A percentile compares a stretch with the other conserved stretches of the same genome.
phyloP scores from a whole-genome alignment of 108 stramenopile genomes.

The Nitzschia sp. region DNA sequence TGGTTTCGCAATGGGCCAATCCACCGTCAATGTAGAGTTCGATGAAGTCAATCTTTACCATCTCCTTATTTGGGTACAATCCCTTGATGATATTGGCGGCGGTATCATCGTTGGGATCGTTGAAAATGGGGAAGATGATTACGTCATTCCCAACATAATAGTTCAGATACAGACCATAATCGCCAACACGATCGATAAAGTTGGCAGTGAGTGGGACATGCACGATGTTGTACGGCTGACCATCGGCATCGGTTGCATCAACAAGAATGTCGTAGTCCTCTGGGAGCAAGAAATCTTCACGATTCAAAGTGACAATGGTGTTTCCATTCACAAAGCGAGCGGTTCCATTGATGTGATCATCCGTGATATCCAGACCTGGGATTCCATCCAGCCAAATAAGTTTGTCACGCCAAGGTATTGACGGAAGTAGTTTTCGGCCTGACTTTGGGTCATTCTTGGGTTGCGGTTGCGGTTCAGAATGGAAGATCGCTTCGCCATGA shows the following conservation, averaged over 20 bases:
- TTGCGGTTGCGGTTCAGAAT: constrained; percentile 51
- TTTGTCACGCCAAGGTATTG: constrained; percentile 46
- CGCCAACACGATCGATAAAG: constrained; percentile 14
- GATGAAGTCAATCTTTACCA: constrained; percentile 13
- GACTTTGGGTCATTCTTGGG: constrained; percentile 32
- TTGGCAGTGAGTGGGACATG: constrained; percentile 37
- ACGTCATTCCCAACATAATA: constrained; percentile 51
- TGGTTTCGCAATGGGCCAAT: constrained; percentile 44
- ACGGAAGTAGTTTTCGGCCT: constrained; percentile 44
- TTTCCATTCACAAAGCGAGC: constrained; percentile 45
- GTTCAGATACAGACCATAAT: constrained; percentile 44
- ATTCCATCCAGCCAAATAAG: constrained; percentile 48
- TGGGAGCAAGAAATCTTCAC: constrained; percentile 26
- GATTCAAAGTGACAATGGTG: constrained; percentile 41
- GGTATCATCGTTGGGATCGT: constrained; percentile 39
- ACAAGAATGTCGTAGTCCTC: constrained; percentile 34
- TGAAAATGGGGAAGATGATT: constrained; percentile 40
- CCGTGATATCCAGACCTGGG: constrained; percentile 39
- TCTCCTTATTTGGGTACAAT: constrained; percentile 23
- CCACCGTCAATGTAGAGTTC: constrained; percentile 42
- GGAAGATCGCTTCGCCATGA: constrained; percentile 50
- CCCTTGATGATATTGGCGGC: constrained; percentile 14
- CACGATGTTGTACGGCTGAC: constrained; percentile 34
- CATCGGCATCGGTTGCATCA: constrained; percentile 37
- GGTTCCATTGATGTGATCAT: constrained; percentile 54